These are phyloP conservation scores for Cytospora chrysosperma DNA, from an alignment of 2,329 filamentous ascomycete genomes.

Conservation along the genomic window DNA sequence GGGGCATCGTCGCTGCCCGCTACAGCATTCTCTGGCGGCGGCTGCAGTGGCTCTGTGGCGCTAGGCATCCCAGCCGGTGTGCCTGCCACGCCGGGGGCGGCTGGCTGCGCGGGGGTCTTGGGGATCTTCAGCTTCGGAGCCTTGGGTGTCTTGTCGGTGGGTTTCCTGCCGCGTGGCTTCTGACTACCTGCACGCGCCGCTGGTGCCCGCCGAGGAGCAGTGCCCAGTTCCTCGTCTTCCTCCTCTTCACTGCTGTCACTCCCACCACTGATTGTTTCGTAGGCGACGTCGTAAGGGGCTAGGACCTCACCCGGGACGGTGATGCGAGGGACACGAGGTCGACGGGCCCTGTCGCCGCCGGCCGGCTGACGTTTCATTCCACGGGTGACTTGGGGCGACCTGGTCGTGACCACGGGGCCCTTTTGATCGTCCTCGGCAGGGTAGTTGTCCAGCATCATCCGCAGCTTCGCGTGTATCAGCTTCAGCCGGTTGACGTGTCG, in stretches of 20 bases:
- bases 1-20: slow-evolving; percentile 60
- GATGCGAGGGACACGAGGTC: slow-evolving; percentile 54
- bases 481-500: slow-evolving; percentile 62
- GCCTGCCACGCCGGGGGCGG: slow-evolving; percentile 22
- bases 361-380: slow-evolving; percentile 43
- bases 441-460: slow-evolving; percentile 60
- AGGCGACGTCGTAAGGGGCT: slow-evolving; percentile 64
- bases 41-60: slow-evolving; percentile 43
- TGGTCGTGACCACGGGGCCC: slow-evolving; percentile 48
- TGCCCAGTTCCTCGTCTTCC: slow-evolving; percentile 46
- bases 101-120: slow-evolving; percentile 26
- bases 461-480: slow-evolving; percentile 57
- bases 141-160: slow-evolving; percentile 33
- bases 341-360: slow-evolving; percentile 46
- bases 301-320: slow-evolving; percentile 66
- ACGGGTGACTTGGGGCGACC: slow-evolving; percentile 53
- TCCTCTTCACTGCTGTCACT: slow-evolving; percentile 54
- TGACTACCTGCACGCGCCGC: slow-evolving; percentile 33
- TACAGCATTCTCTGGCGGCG: slow-evolving; percentile 59
- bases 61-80: slow-evolving; percentile 18
- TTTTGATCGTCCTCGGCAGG: slow-evolving; percentile 51
- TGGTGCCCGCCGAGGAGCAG: slow-evolving; percentile 39
- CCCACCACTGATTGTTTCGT: slow-evolving; percentile 55
- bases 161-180: slow-evolving; percentile 47
- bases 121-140: slow-evolving; percentile 43